Evolutionary conservation across 164 flowering plant genomes (phyloP).

Genomic region (Aristolochia contorta): DNA sequence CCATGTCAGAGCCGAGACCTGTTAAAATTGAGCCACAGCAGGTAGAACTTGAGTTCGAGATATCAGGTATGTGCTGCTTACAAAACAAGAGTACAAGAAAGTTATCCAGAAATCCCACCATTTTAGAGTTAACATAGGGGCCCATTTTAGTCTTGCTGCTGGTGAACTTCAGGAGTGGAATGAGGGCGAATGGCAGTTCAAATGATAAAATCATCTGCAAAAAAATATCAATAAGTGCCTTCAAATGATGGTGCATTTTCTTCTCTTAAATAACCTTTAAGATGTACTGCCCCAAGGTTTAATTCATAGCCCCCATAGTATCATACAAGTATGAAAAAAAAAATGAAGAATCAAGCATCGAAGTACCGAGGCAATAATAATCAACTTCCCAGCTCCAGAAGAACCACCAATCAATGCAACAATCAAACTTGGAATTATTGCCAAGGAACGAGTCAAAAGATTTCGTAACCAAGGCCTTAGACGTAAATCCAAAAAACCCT

Average conservation of each 20-base stretch:
- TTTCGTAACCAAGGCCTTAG: slow-evolving; percentile 79
- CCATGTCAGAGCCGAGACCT: slow-evolving; percentile 78
- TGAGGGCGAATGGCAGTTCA: slow-evolving; percentile 90
- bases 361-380: slow-evolving; percentile 81
- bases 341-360: not conserved
- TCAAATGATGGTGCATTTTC: too few relatives aligned
- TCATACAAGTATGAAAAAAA: not conserved
- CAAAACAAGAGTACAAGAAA: not conserved
- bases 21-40: slow-evolving; percentile 7
- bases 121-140: slow-evolving; percentile 45
- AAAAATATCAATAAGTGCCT: too few relatives aligned
- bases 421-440: slow-evolving; percentile 84
- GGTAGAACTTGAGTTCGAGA: not conserved
- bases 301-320: not conserved
- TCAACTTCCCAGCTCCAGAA: slow-evolving; percentile 79
- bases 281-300: not conserved
- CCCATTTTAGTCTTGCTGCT: slow-evolving; percentile 92
- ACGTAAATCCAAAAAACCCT: slow-evolving; percentile 87
- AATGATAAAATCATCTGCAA: slow-evolving; percentile 90
- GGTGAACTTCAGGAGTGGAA: slow-evolving; percentile 92
- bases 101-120: slow-evolving; percentile 26
- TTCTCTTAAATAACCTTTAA: too few relatives aligned
- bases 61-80: not conserved
- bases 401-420: slow-evolving; percentile 89
- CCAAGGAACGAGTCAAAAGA: slow-evolving; percentile 73